Evolutionary conservation across 1,284 basidiomycete genomes (phyloP).

Genomic region (Malassezia nana): DNA sequence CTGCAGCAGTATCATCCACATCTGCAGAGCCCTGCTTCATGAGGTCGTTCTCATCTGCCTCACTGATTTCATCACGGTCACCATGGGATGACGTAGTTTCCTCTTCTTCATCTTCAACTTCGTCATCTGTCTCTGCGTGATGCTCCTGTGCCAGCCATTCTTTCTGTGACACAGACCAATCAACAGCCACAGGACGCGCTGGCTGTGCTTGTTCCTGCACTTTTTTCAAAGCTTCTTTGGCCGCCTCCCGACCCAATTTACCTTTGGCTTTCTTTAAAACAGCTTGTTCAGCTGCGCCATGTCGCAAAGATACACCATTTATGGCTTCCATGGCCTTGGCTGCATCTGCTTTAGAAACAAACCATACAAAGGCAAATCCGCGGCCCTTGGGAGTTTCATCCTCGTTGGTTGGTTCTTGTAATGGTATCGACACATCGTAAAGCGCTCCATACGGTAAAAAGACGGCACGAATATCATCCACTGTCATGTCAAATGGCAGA

Average conservation of each 20-base stretch:
- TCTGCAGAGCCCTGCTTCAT: constrained; percentile 14
- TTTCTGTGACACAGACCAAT: constrained; percentile 91
- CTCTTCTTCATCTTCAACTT: constrained; percentile 25
- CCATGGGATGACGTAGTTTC: constrained; percentile 50
- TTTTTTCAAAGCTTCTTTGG: constrained; percentile 50
- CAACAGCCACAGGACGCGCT: constrained; percentile 74
- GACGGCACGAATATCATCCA: constrained; percentile 72
- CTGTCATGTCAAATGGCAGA: constrained; percentile 59
- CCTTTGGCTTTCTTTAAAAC: constrained; percentile 57
- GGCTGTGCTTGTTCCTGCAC: constrained; percentile 31
- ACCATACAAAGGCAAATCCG: constrained; percentile 95
- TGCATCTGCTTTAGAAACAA: constrained; percentile 73
- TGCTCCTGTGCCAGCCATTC: constrained; percentile 65
- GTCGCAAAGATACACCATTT: constrained; percentile 66
- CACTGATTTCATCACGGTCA: constrained; percentile 35
- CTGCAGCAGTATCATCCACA: constrained; percentile 44
- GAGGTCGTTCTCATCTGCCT: constrained; percentile 12
- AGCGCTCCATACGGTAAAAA: constrained; percentile 85
- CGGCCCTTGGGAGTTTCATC: constrained; percentile 47
- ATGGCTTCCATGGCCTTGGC: constrained; percentile 70
- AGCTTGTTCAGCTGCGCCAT: constrained; percentile 59
- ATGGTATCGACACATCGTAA: constrained; percentile 71
- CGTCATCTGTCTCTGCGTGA: too few species aligned
- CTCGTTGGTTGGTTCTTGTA: constrained; percentile 9
- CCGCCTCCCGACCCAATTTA: constrained; percentile 60